Percentiles rank a stretch among this genome's conserved stretches.
Conservation (phyloP, 1,284 basidiomycete genomes). For the Apiotrichum domesticum region DNA sequence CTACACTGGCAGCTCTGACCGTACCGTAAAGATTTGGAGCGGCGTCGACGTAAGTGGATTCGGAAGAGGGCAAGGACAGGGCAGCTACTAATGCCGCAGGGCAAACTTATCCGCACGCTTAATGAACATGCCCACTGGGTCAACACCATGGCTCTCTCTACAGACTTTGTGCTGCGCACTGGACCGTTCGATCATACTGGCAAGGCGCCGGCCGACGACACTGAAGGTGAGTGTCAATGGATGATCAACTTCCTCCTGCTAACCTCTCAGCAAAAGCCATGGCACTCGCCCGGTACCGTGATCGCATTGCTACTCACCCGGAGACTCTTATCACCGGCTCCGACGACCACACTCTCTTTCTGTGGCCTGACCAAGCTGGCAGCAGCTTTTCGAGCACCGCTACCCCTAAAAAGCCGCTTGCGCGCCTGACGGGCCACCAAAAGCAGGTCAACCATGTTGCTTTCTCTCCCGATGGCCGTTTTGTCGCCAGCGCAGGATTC, state of each 20-base stretch:
- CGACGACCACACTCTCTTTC: conserved; percentile 89
- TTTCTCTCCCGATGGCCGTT: conserved; percentile 89
- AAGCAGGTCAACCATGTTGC: conserved; percentile 91
- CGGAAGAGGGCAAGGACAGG: neutral
- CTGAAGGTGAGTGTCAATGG: conserved; percentile 52
- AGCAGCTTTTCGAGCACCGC: conserved; percentile 54
- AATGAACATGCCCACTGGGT: conserved; percentile 99
- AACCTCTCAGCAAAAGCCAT: conserved; percentile 56
- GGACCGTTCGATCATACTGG: conserved; percentile 88
- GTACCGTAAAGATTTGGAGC: conserved; percentile 92
- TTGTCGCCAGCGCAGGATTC: conserved; percentile 85
- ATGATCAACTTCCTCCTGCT: neutral
- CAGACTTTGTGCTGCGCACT: conserved; percentile 89
- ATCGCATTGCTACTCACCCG: conserved; percentile 60
- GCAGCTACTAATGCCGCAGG: conserved; percentile 29
- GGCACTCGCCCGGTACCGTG: conserved; percentile 68
- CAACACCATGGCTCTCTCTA: conserved; percentile 89
- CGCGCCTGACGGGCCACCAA: conserved; percentile 89
- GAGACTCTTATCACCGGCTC: conserved; percentile 89
- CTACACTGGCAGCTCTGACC: conserved; percentile 90
- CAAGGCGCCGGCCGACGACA: conserved; percentile 67
- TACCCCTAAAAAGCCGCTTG: conserved; percentile 67
- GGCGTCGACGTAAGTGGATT: conserved; percentile 58
- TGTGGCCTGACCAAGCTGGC: conserved; percentile 61
- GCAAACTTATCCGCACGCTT: conserved; percentile 60